These are phyloP conservation scores for Ustilago vetiveriae DNA, from an alignment of 1,284 basidiomycete species.

Conservation along the genomic window DNA sequence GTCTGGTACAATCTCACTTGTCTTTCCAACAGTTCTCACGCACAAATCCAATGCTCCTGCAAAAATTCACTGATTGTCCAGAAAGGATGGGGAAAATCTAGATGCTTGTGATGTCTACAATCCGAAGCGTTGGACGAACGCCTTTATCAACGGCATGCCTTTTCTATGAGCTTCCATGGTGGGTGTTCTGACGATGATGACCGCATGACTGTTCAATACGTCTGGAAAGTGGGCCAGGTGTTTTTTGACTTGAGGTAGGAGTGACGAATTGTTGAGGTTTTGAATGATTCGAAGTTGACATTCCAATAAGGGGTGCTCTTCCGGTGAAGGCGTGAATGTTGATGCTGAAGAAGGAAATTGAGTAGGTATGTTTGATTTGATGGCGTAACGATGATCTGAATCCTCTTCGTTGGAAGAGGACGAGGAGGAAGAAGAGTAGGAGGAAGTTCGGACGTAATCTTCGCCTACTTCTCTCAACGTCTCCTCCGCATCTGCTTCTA, in stretches of 20 bases:
- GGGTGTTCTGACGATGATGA: conserved; percentile 48
- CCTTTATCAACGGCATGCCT: conserved; percentile 24
- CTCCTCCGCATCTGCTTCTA: conserved; percentile 31
- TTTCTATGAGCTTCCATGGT: conserved; percentile 32
- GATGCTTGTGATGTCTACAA: too few species aligned
- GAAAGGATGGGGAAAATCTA: too few species aligned
- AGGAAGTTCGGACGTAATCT: conserved; percentile 9
- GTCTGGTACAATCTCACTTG: too few species aligned
- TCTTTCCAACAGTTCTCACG: too few species aligned
- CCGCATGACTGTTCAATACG: conserved; percentile 51
- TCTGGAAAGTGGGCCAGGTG: conserved; percentile 47
- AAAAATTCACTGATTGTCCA: too few species aligned
- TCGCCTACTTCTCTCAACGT: conserved; percentile 23
- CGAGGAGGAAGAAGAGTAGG: neutral
- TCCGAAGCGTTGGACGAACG: conserved; percentile 18
- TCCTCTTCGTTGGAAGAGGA: too few species aligned
- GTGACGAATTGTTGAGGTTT: conserved; percentile 26
- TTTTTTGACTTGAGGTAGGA: conserved; percentile 43
- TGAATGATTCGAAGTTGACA: conserved; percentile 31
- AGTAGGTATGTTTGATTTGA: conserved; percentile 11
- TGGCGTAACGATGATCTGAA: conserved; percentile 1
- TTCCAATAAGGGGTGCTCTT: conserved; percentile 15
- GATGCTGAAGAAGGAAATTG: neutral
- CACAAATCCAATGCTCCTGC: too few species aligned
- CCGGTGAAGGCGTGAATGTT: neutral